phyloP scores from a whole-genome alignment of 2,329 filamentous ascomycete species.

The Colletotrichum tabaci region DNA sequence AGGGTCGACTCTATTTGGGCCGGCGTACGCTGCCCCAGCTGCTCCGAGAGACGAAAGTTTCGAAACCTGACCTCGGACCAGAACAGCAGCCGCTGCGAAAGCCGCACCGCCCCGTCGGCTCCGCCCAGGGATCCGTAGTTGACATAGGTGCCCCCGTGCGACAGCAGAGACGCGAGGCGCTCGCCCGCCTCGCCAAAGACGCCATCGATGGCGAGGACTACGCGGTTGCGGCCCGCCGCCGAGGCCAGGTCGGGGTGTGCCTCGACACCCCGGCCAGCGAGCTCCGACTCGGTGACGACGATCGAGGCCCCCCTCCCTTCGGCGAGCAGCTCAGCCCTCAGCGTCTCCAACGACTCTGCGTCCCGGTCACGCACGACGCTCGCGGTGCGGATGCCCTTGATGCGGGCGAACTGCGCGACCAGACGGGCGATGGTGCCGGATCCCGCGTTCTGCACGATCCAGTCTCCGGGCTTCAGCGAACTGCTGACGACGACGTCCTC shows the following conservation, averaged over 20 bases:
- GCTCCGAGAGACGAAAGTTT: conserved; percentile 24
- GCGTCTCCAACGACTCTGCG: not conserved
- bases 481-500: conserved; percentile 27
- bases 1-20: conserved; percentile 2
- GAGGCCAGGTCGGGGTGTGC: not conserved
- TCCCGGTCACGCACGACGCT: conserved; percentile 44
- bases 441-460: conserved; percentile 46
- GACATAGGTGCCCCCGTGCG: conserved; percentile 42
- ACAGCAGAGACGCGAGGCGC: conserved; percentile 38
- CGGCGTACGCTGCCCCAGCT: not conserved
- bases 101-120: not conserved
- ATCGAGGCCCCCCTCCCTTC: conserved; percentile 20
- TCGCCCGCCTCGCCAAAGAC: conserved; percentile 42
- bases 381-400: conserved; percentile 36
- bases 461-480: conserved; percentile 44
- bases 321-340: not conserved
- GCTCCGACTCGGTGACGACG: conserved; percentile 41
- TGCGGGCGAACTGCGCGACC: conserved; percentile 44
- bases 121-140: conserved; percentile 42
- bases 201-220: conserved; percentile 42
- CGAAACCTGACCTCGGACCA: conserved; percentile 15
- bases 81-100: conserved; percentile 13
- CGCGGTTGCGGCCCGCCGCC: conserved; percentile 10
- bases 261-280: conserved; percentile 7
- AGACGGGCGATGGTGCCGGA: conserved; percentile 43